Base-by-base conservation (phyloP, 2,329 filamentous ascomycete species). In the Epichloe baconii region DNA sequence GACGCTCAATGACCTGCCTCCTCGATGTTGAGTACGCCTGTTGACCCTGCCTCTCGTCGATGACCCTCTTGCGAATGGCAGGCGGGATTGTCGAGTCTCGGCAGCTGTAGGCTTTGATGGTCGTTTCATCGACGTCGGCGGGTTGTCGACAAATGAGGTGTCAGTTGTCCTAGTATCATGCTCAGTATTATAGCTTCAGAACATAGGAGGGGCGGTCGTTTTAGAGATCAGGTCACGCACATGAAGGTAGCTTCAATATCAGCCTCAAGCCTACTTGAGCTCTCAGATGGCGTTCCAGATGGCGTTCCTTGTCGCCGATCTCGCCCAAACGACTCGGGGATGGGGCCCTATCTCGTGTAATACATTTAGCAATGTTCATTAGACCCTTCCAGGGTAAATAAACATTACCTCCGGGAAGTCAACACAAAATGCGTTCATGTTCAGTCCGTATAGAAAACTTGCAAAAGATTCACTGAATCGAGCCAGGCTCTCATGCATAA, bases 401-500 rank as follows among this genome's bases (percentile, higher is more conserved):
- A 17, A 49, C 41, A 23, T 40, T 70, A 89, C 89, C 80, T 98
- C 93, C 0, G 89, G 87, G 57, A 96, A 98, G 66, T 98, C 93
- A 35, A 97, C 90, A 66, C 91, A 97, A 66, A 97, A 98, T 1
- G 93, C 93, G 67, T 96, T 97, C 90, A 98, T 96, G 64, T 97
- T 97, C 65, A 98, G 68, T 2, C 93, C 93, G 61, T 97, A 98
- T 44, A 98, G 71, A 62, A 98, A 97, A 59, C 85, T 88, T 1
- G 89, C 89, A 68, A 98, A 63, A 63, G 86, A 94, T 74, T 98
- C 93, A 67, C 85, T 91, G 68, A 98, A 98, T 26, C 93, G 81
- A 23, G 88, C 82, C 58, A 98, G 70, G 62, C 88, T 95, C 72
- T 97, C 91, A 64, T 98, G 89, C 83, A 98, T 94, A 56, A 96